Conservation (phyloP, 1,284 basidiomycete genomes). For the Ceratobasidium papillatum region DNA sequence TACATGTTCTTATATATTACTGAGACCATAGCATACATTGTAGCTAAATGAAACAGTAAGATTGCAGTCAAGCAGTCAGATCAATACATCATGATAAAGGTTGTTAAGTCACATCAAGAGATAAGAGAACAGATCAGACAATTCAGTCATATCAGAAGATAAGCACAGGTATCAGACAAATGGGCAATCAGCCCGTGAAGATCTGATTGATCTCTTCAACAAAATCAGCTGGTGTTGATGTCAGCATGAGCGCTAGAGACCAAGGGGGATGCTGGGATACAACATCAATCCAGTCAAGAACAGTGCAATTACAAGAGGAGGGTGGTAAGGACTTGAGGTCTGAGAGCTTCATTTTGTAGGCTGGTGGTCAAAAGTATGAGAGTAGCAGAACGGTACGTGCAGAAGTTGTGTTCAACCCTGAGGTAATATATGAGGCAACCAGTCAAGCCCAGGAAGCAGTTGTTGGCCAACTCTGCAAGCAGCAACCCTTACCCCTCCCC, state of each 20-base stretch:
- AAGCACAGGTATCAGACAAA: too few species aligned
- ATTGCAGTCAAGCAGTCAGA: too few species aligned
- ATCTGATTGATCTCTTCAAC: too few species aligned
- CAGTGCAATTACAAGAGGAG: background rate
- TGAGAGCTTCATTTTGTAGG: background rate
- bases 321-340: background rate
- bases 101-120: too few species aligned
- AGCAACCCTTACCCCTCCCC: constrained; percentile 41
- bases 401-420: background rate
- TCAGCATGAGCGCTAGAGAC: background rate
- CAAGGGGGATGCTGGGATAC: background rate
- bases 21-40: too few species aligned
- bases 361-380: background rate
- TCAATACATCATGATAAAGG: too few species aligned
- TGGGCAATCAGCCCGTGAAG: too few species aligned
- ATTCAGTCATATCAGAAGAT: too few species aligned
- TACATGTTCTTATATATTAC: too few species aligned
- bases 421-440: background rate
- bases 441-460: constrained; percentile 16
- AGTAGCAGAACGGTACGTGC: background rate
- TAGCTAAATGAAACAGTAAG: too few species aligned
- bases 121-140: too few species aligned
- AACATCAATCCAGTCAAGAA: background rate
- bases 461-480: background rate
- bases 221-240: background rate